Evolutionary conservation across 139 green algal genomes (phyloP), one percentile per base, ranked within the genome.

Genomic region (Zygnema cylindricum): DNA sequence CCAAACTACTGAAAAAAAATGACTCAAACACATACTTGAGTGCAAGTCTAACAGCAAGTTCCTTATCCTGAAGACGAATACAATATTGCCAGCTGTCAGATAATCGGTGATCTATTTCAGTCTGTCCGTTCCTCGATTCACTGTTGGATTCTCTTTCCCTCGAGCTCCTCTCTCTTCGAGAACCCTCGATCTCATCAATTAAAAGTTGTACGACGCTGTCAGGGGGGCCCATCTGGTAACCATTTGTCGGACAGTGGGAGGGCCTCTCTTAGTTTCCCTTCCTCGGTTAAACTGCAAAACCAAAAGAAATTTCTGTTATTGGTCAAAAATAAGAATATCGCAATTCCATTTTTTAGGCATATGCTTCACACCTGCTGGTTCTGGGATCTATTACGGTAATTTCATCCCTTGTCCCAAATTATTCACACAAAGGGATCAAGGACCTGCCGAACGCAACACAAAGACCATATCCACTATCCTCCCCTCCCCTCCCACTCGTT

Each of bases 221-320:
- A 73, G 86, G 86, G 30, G n/a, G 86, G 77, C 32, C 86, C 86
- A 49, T 81, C 38, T 36, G 43, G 81, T n/a, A 89, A 38, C 40
- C 78, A 90, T 43, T 84, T 90, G 81, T 90, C 86, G 0, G 86
- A 77, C 63, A 90, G 55, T 38, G 57, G 54, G 33, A 90, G 40
- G 35, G 86, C 77, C 1, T 90, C 86, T 82, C 30, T 16, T 25
- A 90, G 23, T 7, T 38, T 84, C 23, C 82, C 85, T 23, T 90
- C 81, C 30, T 84, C 81, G 33, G 82, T 90, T 49, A 90, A 71
- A 30, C 81, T 87, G 55, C n/a, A n/a, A n/a, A n/a, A n/a, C n/a
- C n/a, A n/a, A n/a, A n/a, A n/a, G n/a, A n/a, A n/a, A n/a, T n/a
- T n/a, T n/a, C n/a, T n/a, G n/a, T n/a, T n/a, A n/a, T n/a, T n/a